Evolutionary conservation across 2,329 filamentous ascomycete genomes (phyloP).

Genomic region (Pyricularia grisea): DNA sequence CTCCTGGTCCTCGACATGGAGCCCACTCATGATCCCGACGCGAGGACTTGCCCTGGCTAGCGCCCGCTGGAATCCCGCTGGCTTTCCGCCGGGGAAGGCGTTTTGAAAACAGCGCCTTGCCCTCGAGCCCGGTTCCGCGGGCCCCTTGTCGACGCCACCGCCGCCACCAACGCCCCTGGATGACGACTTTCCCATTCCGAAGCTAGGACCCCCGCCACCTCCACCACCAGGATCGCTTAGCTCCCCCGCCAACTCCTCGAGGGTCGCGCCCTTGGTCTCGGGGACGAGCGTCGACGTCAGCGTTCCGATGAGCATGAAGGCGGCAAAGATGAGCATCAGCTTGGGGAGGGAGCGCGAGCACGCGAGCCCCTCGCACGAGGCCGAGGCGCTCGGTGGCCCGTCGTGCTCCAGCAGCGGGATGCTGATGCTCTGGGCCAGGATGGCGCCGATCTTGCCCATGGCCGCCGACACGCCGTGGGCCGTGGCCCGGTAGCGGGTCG

Average conservation of each 20-base stretch:
- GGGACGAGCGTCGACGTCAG: constrained; percentile 62
- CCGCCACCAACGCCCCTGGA: too few species aligned
- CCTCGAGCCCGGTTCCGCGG: not conserved
- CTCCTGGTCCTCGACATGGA: constrained; percentile 23
- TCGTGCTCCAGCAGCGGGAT: constrained; percentile 39
- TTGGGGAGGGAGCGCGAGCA: constrained; percentile 64
- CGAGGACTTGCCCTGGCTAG: constrained; percentile 20
- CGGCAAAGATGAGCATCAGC: constrained; percentile 60
- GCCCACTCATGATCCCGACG: constrained; percentile 33
- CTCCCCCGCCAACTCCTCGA: constrained; percentile 46
- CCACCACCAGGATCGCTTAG: not conserved
- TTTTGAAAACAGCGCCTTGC: constrained; percentile 25
- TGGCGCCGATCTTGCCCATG: constrained; percentile 44
- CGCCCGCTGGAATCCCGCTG: constrained; percentile 34
- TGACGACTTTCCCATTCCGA: not conserved
- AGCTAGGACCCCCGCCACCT: too few species aligned
- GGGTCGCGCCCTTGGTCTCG: constrained; percentile 65
- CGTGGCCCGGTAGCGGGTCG: constrained; percentile 46
- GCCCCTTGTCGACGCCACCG: not conserved
- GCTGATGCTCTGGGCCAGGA: constrained; percentile 49
- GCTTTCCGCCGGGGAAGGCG: constrained; percentile 38
- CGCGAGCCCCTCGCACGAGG: constrained; percentile 16
- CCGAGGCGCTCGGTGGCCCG: constrained; percentile 20
- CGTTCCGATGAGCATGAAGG: constrained; percentile 68
- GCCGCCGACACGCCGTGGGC: constrained; percentile 49